Evolutionary conservation across 352 stramenopile species (phyloP), one percentile per base, ranked within the genome.

Genomic region (Peronosclerospora sorghi): DNA sequence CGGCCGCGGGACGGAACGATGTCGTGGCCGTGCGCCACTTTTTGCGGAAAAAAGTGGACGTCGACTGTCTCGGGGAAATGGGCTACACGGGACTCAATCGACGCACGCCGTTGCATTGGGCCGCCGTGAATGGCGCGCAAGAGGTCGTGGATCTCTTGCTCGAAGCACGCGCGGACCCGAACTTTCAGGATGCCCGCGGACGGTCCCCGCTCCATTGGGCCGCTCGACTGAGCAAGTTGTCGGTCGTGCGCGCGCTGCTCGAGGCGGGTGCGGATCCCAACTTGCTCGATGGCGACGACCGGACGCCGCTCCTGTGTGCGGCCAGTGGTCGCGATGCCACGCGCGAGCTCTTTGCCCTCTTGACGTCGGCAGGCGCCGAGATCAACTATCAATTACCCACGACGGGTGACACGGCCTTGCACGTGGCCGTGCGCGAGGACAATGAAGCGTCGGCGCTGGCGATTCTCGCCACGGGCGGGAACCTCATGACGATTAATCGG

Each of bases 141-240:
- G 65, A 85, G 15, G 59, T 51, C 1, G 73, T 84, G 1, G 67
- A 84, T n/a, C 21, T 85, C 6, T 50, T 91, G n/a, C 41, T 91
- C 1, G 67, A 77, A 51, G 73, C 73, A 2, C 63, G 68, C 0
- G 79, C 76, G 0, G 68, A 88, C 18, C 59, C 73, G 3, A 83
- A 91, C 35, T 87, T 88, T 51, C 76, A 87, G 42, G 79, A 91
- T 48, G 57, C 60, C 9, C 54, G 59, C 20, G 79, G 79, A 19
- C 69, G 79, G 14, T 74, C 79, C 8, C 69, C 79, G 19, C 47
- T 91, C 45, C 79, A 91, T 46, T 91, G 79, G 79, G 79, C 79
- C 0, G 79, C 76, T 5, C 59, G 77, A 12, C 52, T 81, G 0
- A 87, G 88, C 41, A 57, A 61, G 2, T 40, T 72, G 0, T 66